phyloP scores from a whole-genome alignment of 805 yeast genomes.

The Kodamaea nitidulidarum region DNA sequence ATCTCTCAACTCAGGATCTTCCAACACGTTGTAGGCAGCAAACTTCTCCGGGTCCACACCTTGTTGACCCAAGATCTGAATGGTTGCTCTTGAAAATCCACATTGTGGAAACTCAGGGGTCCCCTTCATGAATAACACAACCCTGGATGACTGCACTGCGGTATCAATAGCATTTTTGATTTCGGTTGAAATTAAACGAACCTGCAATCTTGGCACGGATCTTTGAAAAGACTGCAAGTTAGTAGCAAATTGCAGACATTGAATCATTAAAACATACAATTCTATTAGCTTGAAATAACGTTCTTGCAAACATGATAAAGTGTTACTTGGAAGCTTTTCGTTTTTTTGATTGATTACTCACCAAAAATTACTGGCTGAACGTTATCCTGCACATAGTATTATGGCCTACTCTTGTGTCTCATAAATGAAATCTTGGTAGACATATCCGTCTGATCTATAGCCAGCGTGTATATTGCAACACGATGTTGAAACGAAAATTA shows the following conservation, averaged over 20 bases:
- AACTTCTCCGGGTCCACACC: slow-evolving; percentile 96
- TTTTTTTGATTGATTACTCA: slow-evolving; percentile 1
- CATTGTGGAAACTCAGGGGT: slow-evolving; percentile 97
- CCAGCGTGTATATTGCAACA: too few relatives aligned
- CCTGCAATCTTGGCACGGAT: slow-evolving; percentile 4
- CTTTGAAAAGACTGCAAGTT: slow-evolving; percentile 2
- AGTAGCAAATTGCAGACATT: neutral
- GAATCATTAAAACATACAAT: slow-evolving; percentile 11
- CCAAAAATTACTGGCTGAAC: neutral
- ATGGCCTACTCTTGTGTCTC: too few relatives aligned
- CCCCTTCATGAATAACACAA: slow-evolving; percentile 96
- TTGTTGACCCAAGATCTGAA: slow-evolving; percentile 88
- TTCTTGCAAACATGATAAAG: slow-evolving; percentile 8
- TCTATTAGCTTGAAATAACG: slow-evolving; percentile 13
- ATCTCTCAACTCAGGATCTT: slow-evolving; percentile 88
- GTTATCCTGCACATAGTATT: neutral
- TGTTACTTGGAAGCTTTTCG: neutral
- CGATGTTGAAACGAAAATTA: too few relatives aligned
- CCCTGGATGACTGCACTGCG: slow-evolving; percentile 87
- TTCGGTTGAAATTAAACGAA: slow-evolving; percentile 66
- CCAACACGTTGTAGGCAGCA: slow-evolving; percentile 95
- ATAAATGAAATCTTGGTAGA: neutral
- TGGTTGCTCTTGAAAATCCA: slow-evolving; percentile 94
- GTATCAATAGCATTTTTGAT: slow-evolving; percentile 78
- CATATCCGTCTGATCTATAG: too few relatives aligned